Conservation (phyloP, 495 filamentous ascomycete genomes). For the Apodospora peruviana region DNA sequence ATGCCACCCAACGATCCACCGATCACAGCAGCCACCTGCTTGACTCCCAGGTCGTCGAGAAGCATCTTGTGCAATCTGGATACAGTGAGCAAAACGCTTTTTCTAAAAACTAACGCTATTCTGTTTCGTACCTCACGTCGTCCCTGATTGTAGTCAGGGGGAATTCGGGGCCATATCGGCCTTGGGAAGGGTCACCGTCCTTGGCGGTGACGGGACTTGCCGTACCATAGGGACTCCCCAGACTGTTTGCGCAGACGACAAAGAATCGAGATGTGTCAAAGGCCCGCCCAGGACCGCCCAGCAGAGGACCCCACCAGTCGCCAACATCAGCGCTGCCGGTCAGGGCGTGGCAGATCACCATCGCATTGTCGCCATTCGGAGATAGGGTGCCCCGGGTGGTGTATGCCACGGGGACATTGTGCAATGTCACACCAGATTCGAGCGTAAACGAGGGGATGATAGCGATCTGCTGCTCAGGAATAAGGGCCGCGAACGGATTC, state of each 20-base stretch:
- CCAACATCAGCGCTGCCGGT: conserved; percentile 93
- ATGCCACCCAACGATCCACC: conserved; percentile 99
- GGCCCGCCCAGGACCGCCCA: conserved; percentile 81
- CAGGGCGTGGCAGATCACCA: conserved; percentile 96
- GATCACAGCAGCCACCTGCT: conserved; percentile 80
- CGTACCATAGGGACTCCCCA: conserved; percentile 94
- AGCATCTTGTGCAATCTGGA: conserved; percentile 81
- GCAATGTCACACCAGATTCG: conserved; percentile 81
- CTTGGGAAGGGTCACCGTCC: conserved; percentile 67
- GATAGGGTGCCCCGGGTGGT: conserved; percentile 77
- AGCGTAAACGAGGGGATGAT: conserved; percentile 87
- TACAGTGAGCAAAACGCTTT: conserved; percentile 9
- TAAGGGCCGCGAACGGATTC: conserved; percentile 84
- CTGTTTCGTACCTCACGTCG: conserved; percentile 72
- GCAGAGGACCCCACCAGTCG: conserved; percentile 97
- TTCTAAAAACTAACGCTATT: background rate
- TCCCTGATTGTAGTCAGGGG: conserved; percentile 91
- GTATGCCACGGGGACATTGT: conserved; percentile 90
- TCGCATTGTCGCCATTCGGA: conserved; percentile 73
- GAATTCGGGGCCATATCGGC: conserved; percentile 90
- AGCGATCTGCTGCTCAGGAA: conserved; percentile 78
- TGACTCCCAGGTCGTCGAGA: conserved; percentile 82
- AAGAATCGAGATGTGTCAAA: conserved; percentile 93
- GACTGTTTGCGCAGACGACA: conserved; percentile 89
- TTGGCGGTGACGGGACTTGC: conserved; percentile 90